phyloP scores from a whole-genome alignment of 768 basidiomycete species.

The Omphalotus guepiniiformis region DNA sequence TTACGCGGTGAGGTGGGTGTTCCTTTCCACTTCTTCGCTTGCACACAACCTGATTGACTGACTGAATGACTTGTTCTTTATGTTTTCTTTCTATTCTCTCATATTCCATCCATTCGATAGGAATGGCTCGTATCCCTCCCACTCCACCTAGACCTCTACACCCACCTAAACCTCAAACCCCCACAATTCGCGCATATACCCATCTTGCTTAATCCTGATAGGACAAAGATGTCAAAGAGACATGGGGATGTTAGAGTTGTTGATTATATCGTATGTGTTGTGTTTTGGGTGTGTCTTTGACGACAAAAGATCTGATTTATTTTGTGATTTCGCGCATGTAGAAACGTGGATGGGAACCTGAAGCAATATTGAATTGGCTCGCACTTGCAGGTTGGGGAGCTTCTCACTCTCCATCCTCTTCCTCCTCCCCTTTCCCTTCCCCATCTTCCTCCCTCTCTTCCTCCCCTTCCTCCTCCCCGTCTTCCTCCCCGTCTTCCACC shows the following conservation, averaged over 20 bases:
- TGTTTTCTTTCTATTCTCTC: background rate
- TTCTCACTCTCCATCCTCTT: slow-evolving; percentile 30
- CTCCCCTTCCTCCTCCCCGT: slow-evolving; percentile 19
- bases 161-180: slow-evolving; percentile 61
- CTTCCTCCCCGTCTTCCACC: slow-evolving; percentile 13
- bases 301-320: background rate
- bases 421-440: slow-evolving; percentile 19
- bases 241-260: slow-evolving; percentile 84
- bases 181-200: slow-evolving; percentile 93
- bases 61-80: no score
- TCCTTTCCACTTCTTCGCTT: background rate
- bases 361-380: slow-evolving; percentile 88
- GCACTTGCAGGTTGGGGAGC: slow-evolving; percentile 93
- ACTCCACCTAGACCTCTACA: slow-evolving; percentile 86
- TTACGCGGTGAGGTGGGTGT: slow-evolving; percentile 79
- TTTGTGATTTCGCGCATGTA: slow-evolving; percentile 40
- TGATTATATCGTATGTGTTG: slow-evolving; percentile 70
- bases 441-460: slow-evolving; percentile 19
- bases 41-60: no score
- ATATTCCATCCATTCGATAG: slow-evolving; percentile 30
- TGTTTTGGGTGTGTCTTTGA: background rate
- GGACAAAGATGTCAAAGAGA: slow-evolving; percentile 92
- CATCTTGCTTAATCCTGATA: slow-evolving; percentile 83
- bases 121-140: slow-evolving; percentile 97
- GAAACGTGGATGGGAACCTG: slow-evolving; percentile 90